phyloP scores from a whole-genome alignment of 1,284 basidiomycete genomes.

The Schizophyllum amplum region DNA sequence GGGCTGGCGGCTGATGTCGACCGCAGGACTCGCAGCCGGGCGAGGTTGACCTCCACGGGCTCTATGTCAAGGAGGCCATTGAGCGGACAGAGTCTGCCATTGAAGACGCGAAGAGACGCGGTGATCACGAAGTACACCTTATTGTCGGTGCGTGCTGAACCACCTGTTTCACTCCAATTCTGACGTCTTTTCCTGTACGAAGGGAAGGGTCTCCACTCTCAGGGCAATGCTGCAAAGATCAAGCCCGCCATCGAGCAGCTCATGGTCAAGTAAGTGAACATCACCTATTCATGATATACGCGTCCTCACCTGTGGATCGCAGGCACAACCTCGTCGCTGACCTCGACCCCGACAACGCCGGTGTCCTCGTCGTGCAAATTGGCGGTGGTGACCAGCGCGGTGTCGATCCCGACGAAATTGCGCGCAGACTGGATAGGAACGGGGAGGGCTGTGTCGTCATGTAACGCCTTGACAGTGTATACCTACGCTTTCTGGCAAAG shows the following conservation, averaged over 20 bases:
- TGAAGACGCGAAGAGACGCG: constrained; percentile 55
- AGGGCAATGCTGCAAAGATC: constrained; percentile 76
- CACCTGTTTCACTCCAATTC: neutral
- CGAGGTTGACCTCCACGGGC: constrained; percentile 84
- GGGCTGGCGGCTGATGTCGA: neutral
- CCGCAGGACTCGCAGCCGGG: constrained; percentile 57
- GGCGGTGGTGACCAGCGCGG: constrained; percentile 35
- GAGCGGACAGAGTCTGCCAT: constrained; percentile 63
- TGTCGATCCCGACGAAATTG: constrained; percentile 53
- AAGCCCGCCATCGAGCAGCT: constrained; percentile 90
- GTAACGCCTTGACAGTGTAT: too few species aligned
- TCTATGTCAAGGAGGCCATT: constrained; percentile 93
- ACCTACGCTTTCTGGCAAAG: too few species aligned
- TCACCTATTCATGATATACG: neutral
- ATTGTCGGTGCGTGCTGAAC: constrained; percentile 66
- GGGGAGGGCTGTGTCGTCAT: constrained; percentile 65
- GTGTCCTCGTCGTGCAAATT: constrained; percentile 82
- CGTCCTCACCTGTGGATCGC: neutral
- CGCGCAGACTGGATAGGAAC: constrained; percentile 41
- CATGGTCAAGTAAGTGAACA: constrained; percentile 56
- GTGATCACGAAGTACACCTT: constrained; percentile 66
- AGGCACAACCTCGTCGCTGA: constrained; percentile 47
- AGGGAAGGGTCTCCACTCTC: constrained; percentile 85
- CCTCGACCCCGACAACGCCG: constrained; percentile 77
- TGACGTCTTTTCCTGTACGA: constrained; percentile 14